These are phyloP conservation scores for Penicillium diatomitis DNA, from an alignment of 495 filamentous ascomycete genomes.

Conservation along the genomic window DNA sequence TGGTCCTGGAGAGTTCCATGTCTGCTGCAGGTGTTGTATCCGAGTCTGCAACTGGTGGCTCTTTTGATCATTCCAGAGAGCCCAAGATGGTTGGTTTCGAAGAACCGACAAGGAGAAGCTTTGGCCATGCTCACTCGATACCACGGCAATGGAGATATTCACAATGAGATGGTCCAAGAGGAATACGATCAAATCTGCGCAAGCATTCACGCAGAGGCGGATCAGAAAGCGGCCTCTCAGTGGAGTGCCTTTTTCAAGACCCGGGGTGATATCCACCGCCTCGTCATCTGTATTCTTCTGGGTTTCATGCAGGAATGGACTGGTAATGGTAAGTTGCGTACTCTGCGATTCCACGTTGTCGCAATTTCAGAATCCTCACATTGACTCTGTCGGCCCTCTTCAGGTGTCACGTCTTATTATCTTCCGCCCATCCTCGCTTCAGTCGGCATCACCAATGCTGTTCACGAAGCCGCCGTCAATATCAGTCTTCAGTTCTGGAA, in stretches of 20 bases:
- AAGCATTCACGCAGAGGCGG: conserved; percentile 41
- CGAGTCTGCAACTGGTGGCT: conserved; percentile 9
- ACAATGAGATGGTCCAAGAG: conserved; percentile 17
- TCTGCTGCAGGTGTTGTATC: conserved; percentile 15
- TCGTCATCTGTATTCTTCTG: conserved; percentile 47
- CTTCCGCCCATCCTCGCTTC: conserved; percentile 42
- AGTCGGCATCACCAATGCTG: conserved; percentile 43
- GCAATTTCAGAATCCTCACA: not conserved
- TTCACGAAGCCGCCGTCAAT: conserved; percentile 33
- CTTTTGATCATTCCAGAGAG: conserved; percentile 17
- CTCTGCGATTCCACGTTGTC: not conserved
- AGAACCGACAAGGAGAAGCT: conserved; percentile 30
- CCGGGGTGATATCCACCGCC: conserved; percentile 56
- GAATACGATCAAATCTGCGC: conserved; percentile 33
- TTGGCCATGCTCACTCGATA: conserved; percentile 28
- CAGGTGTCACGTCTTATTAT: conserved; percentile 53
- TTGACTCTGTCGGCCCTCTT: not conserved
- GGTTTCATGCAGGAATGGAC: conserved; percentile 56
- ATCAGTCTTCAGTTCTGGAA: conserved; percentile 22
- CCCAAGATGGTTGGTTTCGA: conserved; percentile 34
- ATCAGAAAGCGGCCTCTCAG: conserved; percentile 6
- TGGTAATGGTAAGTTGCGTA: conserved; percentile 44
- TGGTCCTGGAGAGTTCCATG: conserved; percentile 23
- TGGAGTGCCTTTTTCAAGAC: conserved; percentile 47
- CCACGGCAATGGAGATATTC: conserved; percentile 22